phyloP scores from a whole-genome alignment of 768 basidiomycete genomes.

The Steccherinum ochraceum region DNA sequence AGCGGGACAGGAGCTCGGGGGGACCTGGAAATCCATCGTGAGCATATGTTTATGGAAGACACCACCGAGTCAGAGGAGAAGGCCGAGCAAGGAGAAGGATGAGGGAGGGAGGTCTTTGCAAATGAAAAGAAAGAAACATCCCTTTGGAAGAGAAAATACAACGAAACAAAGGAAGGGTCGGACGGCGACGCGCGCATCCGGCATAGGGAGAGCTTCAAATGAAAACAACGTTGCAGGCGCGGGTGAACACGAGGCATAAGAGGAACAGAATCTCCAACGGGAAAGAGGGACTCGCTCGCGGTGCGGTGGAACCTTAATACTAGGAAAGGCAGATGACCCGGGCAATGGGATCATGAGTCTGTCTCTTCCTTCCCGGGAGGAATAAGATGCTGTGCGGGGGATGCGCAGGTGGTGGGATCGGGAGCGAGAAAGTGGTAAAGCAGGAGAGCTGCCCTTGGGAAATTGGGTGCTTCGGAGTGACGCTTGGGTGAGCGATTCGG shows the following conservation, averaged over 20 bases:
- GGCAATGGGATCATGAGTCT: too few species aligned
- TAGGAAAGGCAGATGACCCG: not conserved
- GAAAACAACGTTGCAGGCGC: constrained; percentile 42
- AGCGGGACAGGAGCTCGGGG: too few species aligned
- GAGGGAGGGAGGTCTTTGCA: too few species aligned
- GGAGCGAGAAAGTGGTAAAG: not conserved
- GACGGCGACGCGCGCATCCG: not conserved
- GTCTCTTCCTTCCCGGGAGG: not conserved
- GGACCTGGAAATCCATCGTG: too few species aligned
- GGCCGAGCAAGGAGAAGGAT: constrained; percentile 4
- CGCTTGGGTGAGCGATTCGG: too few species aligned
- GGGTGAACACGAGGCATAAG: constrained; percentile 6
- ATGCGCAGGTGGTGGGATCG: not conserved
- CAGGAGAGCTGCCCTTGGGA: not conserved
- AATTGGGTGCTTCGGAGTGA: too few species aligned
- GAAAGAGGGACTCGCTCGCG: not conserved
- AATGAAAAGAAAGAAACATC: too few species aligned
- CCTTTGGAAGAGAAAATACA: too few species aligned
- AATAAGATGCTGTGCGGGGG: not conserved
- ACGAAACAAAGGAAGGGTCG: constrained; percentile 4
- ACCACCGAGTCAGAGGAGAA: not conserved
- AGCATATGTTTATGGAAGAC: too few species aligned
- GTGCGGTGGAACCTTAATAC: not conserved
- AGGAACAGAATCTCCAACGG: not conserved
- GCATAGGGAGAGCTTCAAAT: constrained; percentile 24